phyloP scores from a whole-genome alignment of 768 basidiomycete genomes.

The Suillus occidentalis region DNA sequence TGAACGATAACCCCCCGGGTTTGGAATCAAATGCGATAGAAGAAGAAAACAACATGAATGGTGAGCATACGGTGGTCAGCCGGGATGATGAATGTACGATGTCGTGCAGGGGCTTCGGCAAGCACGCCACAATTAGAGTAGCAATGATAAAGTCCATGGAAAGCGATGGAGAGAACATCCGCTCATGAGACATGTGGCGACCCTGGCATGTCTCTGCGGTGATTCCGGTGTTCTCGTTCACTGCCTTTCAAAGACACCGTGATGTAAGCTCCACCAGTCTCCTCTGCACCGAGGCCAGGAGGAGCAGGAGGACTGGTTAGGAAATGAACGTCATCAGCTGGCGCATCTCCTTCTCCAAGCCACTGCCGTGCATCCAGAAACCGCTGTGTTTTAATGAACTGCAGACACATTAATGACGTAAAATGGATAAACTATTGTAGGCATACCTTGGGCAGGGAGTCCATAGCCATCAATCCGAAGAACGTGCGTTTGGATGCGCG shows the following conservation, averaged over 20 bases:
- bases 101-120: slow-evolving; percentile 29
- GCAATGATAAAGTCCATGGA: slow-evolving; percentile 20
- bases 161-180: slow-evolving; percentile 15
- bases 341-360: slow-evolving; percentile 73
- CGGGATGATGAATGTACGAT: slow-evolving; percentile 22
- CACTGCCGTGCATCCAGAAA: slow-evolving; percentile 79
- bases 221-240: slow-evolving; percentile 60
- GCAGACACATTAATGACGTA: slow-evolving; percentile 6
- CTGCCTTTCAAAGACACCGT: slow-evolving; percentile 81
- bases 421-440: slow-evolving; percentile 12
- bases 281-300: slow-evolving; percentile 63
- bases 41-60: slow-evolving; percentile 22
- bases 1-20: slow-evolving; percentile 22
- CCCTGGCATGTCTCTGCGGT: slow-evolving; percentile 24
- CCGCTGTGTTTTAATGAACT: slow-evolving; percentile 89
- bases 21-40: slow-evolving; percentile 17
- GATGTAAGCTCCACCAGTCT: slow-evolving; percentile 82
- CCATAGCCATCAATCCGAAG: slow-evolving; percentile 98
- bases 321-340: slow-evolving; percentile 58
- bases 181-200: slow-evolving; percentile 31
- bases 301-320: slow-evolving; percentile 62
- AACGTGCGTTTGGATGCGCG: slow-evolving; percentile 94
- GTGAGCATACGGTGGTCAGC: slow-evolving; percentile 17
- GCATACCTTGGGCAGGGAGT: slow-evolving; percentile 93
- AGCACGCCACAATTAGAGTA: slow-evolving; percentile 21